Evolutionary conservation across 305 asterid species (phyloP), one percentile per base, ranked within the genome.

Genomic region (Salvia sclarea): DNA sequence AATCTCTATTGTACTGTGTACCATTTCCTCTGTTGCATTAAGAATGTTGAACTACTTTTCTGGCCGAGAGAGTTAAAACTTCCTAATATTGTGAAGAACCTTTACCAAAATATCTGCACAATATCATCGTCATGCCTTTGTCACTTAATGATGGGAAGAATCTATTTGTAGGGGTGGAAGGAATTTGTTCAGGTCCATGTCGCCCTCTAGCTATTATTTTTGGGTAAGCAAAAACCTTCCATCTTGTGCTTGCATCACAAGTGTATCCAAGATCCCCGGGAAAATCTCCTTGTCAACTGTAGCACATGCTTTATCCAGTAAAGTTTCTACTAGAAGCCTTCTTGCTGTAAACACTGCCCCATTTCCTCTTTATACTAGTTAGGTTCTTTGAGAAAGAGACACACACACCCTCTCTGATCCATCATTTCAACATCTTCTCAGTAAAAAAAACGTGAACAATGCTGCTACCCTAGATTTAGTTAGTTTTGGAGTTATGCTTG

Each of bases 191-290:
- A 53, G 82, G 83, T 78, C 80, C 57, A 44, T 70, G 80, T 84
- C 93, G 16, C 82, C 72, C 76, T 79, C 88, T 67, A 74, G 75
- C 81, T 80, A 67, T 60, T 59, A 60, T 75, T 70, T 80, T 64
- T 48, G 71, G 68, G 78, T 40, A 74, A 61, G 76, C 73, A 63
- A 64, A 76, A 67, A 59, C 81, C 81, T 67, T 81, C 64, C 75
- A 35, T 72, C 56, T 58, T 64, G 50, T 80, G 78, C 81, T 78
- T 80, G 64, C 80, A 50, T 65, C 76, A 79, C 33, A 58, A 68
- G 65, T 80, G 73, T 75, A 56, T 67, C 79, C 83, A 76, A 77
- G 56, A 79, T 79, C 75, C 67, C 69, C 43, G 65, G 81, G 84
- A 71, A 81, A 80, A 74, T 61, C 78, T 65, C 69, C 38, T 57